phyloP scores from a whole-genome alignment of 495 filamentous ascomycete species.

The Penicillium arizonense region DNA sequence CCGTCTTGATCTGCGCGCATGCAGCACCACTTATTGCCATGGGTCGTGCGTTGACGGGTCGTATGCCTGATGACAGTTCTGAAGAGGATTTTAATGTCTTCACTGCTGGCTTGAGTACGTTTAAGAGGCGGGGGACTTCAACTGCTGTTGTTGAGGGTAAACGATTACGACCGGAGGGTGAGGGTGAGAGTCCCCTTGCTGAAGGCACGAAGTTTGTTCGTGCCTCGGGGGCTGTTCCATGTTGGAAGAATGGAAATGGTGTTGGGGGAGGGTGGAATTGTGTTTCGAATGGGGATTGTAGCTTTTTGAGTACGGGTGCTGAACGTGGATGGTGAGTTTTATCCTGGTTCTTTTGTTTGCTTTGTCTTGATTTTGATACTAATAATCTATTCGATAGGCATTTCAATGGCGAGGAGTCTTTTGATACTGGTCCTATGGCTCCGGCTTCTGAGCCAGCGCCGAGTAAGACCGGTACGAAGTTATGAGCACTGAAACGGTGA shows the following conservation, averaged over 20 bases:
- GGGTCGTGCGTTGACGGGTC: slow-evolving; percentile 74
- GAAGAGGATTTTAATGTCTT: slow-evolving; percentile 83
- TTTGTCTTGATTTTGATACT: slow-evolving; percentile 2
- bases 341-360: slow-evolving; percentile 19
- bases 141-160: not conserved
- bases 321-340: slow-evolving; percentile 80
- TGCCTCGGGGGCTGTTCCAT: slow-evolving; percentile 31
- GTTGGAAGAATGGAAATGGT: slow-evolving; percentile 64
- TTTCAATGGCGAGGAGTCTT: slow-evolving; percentile 74
- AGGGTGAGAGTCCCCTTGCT: slow-evolving; percentile 20
- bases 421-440: slow-evolving; percentile 49
- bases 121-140: slow-evolving; percentile 31
- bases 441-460: slow-evolving; percentile 12
- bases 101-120: slow-evolving; percentile 76
- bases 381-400: slow-evolving; percentile 48
- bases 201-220: slow-evolving; percentile 27
- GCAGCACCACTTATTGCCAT: slow-evolving; percentile 84
- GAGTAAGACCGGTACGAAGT: slow-evolving; percentile 4
- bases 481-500: not conserved
- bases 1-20: slow-evolving; percentile 84
- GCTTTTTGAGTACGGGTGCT: slow-evolving; percentile 72
- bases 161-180: slow-evolving; percentile 29
- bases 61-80: slow-evolving; percentile 64
- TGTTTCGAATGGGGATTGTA: slow-evolving; percentile 77
- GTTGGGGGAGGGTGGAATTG: slow-evolving; percentile 82